These are phyloP conservation scores for Apiospora arundinis DNA, from an alignment of 2,329 filamentous ascomycete genomes.

Conservation along the genomic window DNA sequence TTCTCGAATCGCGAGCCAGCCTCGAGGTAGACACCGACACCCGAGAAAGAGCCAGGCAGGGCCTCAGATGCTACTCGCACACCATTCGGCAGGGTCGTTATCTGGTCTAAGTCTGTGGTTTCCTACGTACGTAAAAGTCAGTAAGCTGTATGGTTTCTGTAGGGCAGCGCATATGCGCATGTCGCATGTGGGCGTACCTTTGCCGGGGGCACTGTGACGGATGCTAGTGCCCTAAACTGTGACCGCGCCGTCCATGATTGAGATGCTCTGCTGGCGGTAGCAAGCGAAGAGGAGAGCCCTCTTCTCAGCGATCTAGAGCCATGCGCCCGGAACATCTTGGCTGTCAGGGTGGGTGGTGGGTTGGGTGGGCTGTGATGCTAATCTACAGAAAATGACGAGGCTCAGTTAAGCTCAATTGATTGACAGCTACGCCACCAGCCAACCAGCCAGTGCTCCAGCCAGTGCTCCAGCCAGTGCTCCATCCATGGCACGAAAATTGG, in stretches of 20 bases:
- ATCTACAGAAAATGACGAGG: constrained; percentile 15
- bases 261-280: not conserved
- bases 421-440: not conserved
- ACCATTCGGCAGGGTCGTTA: constrained; percentile 91
- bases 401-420: constrained; percentile 19
- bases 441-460: not conserved
- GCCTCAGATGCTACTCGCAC: constrained; percentile 94
- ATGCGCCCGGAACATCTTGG: constrained; percentile 27
- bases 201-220: constrained; percentile 23
- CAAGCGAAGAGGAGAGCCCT: constrained; percentile 23
- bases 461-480: not conserved
- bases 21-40: constrained; percentile 94
- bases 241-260: constrained; percentile 10
- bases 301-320: constrained; percentile 24
- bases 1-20: constrained; percentile 95
- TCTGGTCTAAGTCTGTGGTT: constrained; percentile 82
- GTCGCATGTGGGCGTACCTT: constrained; percentile 21
- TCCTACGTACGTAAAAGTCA: constrained; percentile 44
- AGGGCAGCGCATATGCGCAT: not conserved
- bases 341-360: not conserved
- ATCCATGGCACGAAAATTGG: constrained; percentile 7
- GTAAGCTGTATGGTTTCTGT: not conserved
- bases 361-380: not conserved
- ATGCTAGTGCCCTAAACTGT: constrained; percentile 23
- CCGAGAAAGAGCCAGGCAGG: constrained; percentile 91